Evolutionary conservation across 1,284 basidiomycete species (phyloP).

Genomic region (Waitea zeae): DNA sequence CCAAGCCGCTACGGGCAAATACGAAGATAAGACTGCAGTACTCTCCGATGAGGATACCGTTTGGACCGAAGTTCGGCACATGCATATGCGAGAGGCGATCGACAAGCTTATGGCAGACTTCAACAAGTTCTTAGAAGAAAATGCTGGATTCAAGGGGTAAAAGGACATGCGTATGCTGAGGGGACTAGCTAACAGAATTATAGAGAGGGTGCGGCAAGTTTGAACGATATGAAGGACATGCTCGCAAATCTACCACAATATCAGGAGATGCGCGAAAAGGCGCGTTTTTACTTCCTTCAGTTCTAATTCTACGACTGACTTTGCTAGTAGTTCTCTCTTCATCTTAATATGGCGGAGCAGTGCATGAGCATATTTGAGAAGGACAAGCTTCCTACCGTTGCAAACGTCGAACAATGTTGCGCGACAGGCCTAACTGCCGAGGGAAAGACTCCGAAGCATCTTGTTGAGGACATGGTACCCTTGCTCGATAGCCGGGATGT

Average conservation of each 20-base stretch:
- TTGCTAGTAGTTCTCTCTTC: constrained; percentile 71
- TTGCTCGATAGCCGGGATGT: constrained; percentile 78
- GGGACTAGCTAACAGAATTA: constrained; percentile 1
- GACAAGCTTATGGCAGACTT: constrained; percentile 94
- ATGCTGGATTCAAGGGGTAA: constrained; percentile 79
- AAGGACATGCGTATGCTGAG: constrained; percentile 11
- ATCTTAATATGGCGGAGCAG: constrained; percentile 94
- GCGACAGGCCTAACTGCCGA: constrained; percentile 82
- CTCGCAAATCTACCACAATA: constrained; percentile 89
- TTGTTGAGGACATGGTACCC: constrained; percentile 99
- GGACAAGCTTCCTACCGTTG: constrained; percentile 73
- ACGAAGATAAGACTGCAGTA: constrained; percentile 76
- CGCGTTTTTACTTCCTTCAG: constrained; percentile 12
- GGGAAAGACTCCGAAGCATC: constrained; percentile 77
- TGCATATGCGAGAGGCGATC: constrained; percentile 98
- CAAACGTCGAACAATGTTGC: constrained; percentile 91
- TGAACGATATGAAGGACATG: constrained; percentile 99
- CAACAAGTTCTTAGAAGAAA: constrained; percentile 83
- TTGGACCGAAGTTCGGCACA: constrained; percentile 86
- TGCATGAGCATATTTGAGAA: constrained; percentile 91
- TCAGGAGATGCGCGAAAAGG: constrained; percentile 90
- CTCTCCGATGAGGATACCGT: constrained; percentile 79
- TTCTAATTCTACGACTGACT: background rate
- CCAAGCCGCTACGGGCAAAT: constrained; percentile 63
- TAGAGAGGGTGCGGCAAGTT: constrained; percentile 67